Conservation (phyloP, 1,284 basidiomycete genomes). For the Rhizoctonia solani region DNA sequence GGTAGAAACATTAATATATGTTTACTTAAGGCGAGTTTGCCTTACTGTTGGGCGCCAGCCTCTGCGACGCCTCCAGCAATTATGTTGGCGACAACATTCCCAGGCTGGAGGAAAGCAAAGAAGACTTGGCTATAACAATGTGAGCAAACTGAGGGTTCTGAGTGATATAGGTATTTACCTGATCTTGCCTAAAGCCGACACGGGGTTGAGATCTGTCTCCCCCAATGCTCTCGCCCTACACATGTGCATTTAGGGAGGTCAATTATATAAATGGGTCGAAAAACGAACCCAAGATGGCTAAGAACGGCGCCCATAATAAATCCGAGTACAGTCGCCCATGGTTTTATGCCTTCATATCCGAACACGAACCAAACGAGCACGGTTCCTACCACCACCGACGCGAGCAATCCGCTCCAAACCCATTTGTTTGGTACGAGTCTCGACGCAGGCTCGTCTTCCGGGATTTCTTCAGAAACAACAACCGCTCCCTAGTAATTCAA, state of each 20-base stretch:
- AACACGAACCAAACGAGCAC: conserved; percentile 85
- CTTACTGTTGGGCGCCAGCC: conserved; percentile 89
- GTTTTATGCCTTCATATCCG: conserved; percentile 86
- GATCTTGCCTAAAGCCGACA: conserved; percentile 93
- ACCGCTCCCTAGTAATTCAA: not conserved
- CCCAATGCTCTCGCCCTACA: conserved; percentile 84
- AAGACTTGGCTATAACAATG: conserved; percentile 69
- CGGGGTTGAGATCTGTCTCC: conserved; percentile 92
- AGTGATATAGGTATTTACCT: conserved; percentile 44
- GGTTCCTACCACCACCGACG: conserved; percentile 72
- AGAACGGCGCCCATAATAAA: conserved; percentile 82
- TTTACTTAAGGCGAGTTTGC: not conserved
- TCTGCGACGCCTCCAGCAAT: conserved; percentile 96
- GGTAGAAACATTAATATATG: not conserved
- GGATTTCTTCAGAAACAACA: conserved; percentile 2
- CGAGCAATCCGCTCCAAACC: conserved; percentile 71
- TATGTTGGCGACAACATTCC: conserved; percentile 93
- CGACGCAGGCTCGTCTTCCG: conserved; percentile 26
- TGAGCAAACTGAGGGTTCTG: not conserved
- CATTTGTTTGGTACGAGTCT: conserved; percentile 80
- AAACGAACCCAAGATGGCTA: conserved; percentile 90
- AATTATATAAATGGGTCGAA: too few species aligned
- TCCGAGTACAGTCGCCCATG: conserved; percentile 89
- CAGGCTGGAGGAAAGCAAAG: conserved; percentile 93
- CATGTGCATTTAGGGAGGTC: not conserved